Base-by-base conservation (phyloP, 2,329 filamentous ascomycete genomes). In the Thielaviopsis ethacetica region DNA sequence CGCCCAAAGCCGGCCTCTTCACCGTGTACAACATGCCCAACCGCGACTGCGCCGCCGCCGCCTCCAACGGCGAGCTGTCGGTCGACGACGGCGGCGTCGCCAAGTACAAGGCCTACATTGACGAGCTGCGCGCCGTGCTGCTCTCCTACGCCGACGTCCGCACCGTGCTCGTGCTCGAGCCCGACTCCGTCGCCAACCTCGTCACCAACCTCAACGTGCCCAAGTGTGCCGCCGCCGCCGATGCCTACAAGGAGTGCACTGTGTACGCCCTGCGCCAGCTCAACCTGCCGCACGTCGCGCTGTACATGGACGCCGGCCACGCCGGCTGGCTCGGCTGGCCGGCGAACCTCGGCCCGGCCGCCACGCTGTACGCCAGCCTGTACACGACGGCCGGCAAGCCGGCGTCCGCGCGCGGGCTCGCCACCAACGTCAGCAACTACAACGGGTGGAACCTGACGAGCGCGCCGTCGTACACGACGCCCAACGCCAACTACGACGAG, bases 271-370 rank as follows among this genome's bases (percentile, higher is more conserved):
- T 34, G 5, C 5, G 2, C 5, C 71, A 72, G 53, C 71, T 84
- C 63, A 80, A 83, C 69, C 71, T 83, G 30, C 70, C 75, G 62
- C 84, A 84, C 66, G 81, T 84, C 26, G 71, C 78, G 62, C 80
- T 81, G 77, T 84, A 84, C 67, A 67, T 84, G 21, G 81, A 84
- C 64, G 81, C 79, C 9, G 81, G 79, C 60, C 81, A 84, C 67
- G 80, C 76, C 26, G 80, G 81, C 62, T 84, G 81, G 81, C 73
- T 84, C 51, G 81, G 81, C 65, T 84, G 80, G 80, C 67, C 75
- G 19, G 80, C 77, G 62, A 84, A 84, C 69, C 74, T 81, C 53
- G 67, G 68, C 9, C 67, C 72, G 2, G 30, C 30, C 7, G 30
- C 30, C 30, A 34, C 30, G 7, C 30, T 34, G 10, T 34, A 34